Evolutionary conservation across 108 stramenopile species (phyloP), one percentile per base, ranked within the genome.

Genomic region (Cyclotella kingstonii): DNA sequence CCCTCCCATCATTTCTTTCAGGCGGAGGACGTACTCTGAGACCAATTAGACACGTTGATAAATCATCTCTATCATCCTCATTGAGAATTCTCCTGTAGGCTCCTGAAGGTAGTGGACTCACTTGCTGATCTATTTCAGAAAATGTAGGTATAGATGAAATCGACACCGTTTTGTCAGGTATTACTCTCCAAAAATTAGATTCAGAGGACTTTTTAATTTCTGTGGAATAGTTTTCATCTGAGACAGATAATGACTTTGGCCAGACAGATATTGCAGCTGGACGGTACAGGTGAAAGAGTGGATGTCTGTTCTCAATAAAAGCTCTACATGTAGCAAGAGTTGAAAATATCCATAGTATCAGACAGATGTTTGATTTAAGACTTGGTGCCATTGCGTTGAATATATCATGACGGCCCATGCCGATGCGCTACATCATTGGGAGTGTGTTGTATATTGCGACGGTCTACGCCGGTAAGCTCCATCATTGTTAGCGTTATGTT

Each of bases 151-250:
- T 41, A 26, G 49, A 57, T 21, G 54, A 41, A n/a, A 18, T 26
- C 4, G 34, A 42, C 19, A 17, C 11, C 17, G 45, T 42, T 43
- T 48, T 39, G 47, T 33, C 31, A 40, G 66, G 60, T 35, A 61
- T 61, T 7, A 60, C 58, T 25, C 12, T 38, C 68, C 68, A 75
- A 56, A 75, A 75, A 29, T 31, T 75, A 8, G 73, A 63, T 31
- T 75, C 73, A 15, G 73, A 43, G 29, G 68, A 70, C 47, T 68
- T 74, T 10, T 34, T 11, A 4, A 46, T 31, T 2, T 25, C 18
- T 25, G 12, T 27, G 2, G 27, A 27, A 28, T 42, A 17, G 26
- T 21, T 23, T 5, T 26, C 40, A 29, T 27, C 56, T 25, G 56
- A 57, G 14, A 28, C 18, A 1, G 54, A 54, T 0, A 19, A 57